Percentiles rank a stretch among this genome's conserved stretches.
These are phyloP conservation scores for Cucurbita maxima DNA, from an alignment of 306 rosid species.

Conservation along the genomic window DNA sequence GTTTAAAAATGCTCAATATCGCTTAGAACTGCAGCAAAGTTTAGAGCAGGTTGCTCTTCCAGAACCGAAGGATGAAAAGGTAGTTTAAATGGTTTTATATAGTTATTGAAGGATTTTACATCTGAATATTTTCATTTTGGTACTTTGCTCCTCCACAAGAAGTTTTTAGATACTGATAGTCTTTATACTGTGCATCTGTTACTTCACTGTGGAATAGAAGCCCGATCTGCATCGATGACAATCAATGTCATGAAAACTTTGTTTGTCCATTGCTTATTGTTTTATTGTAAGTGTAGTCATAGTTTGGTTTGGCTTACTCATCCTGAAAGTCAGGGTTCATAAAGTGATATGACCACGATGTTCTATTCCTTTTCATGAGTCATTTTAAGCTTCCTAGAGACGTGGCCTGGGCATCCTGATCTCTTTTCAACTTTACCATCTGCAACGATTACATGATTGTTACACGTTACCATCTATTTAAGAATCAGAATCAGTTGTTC, in stretches of 20 bases:
- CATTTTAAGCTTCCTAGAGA: too few species aligned
- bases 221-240: neutral
- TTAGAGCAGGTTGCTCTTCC: conserved; percentile 93
- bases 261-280: neutral
- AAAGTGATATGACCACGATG: too few species aligned
- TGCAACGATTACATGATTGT: too few species aligned
- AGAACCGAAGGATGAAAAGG: conserved; percentile 64
- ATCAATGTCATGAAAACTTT: neutral
- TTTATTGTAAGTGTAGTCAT: neutral
- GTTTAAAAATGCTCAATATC: conserved; percentile 88
- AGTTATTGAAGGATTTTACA: neutral
- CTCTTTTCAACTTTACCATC: too few species aligned
- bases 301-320: neutral
- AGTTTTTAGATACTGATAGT: neutral
- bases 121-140: neutral
- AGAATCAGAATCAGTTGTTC: too few species aligned
- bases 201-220: neutral
- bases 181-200: neutral
- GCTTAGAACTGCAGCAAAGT: conserved; percentile 87
- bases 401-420: too few species aligned
- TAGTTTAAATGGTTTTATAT: neutral
- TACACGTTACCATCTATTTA: too few species aligned
- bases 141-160: neutral
- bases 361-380: too few species aligned
- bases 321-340: too few species aligned